A percentile compares a stretch with the other conserved stretches of the same genome.
Conservation (phyloP, 306 rosid species). For the Hylodesmum podocarpum region DNA sequence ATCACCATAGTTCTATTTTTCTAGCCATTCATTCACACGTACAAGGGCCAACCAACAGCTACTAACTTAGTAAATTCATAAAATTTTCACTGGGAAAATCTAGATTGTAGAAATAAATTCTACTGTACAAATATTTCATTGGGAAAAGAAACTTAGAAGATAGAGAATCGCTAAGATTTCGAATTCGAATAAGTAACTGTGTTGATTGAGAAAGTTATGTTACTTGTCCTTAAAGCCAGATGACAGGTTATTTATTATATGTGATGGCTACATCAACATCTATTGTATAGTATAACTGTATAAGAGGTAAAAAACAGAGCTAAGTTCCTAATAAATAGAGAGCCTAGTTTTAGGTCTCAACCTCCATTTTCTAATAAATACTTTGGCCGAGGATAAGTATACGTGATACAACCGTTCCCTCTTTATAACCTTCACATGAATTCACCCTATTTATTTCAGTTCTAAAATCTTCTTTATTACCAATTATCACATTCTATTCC, state of each 20-base stretch:
- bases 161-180: background rate
- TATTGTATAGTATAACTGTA: too few relatives aligned
- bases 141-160: background rate
- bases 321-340: constrained; percentile 35
- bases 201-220: background rate
- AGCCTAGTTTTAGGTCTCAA: constrained; percentile 31
- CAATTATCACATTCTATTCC: constrained; percentile 13
- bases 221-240: background rate
- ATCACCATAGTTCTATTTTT: background rate
- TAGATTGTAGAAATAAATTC: background rate
- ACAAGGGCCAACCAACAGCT: constrained; percentile 24
- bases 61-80: background rate
- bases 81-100: background rate
- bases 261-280: too few relatives aligned
- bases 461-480: background rate
- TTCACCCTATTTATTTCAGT: constrained; percentile 1
- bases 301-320: background rate
- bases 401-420: constrained; percentile 51
- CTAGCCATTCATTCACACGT: background rate
- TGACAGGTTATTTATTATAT: constrained; percentile 23
- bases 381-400: constrained; percentile 17
- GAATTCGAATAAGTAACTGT: background rate
- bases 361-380: constrained; percentile 31
- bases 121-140: background rate
- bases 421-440: constrained; percentile 56